Base-by-base conservation (phyloP, 768 basidiomycete genomes). In the Hygrocybe coccinea region DNA sequence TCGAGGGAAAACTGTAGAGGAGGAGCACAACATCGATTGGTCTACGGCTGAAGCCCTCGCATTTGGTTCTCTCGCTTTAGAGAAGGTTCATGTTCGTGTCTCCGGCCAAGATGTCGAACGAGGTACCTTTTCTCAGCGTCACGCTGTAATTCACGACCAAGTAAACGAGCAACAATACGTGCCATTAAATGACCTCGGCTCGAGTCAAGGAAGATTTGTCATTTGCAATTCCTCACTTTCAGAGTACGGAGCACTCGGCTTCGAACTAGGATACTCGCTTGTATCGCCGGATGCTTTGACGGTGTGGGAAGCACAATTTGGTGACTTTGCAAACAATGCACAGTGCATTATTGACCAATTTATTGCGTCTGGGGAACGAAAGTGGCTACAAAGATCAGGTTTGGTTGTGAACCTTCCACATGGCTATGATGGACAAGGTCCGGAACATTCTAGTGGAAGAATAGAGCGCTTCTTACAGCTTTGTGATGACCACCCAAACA, bases 301-400 rank as follows among this genome's bases (percentile, higher is more conserved):
- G 14, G 86, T 99, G 65, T 99, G 95, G 97, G 97, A 98, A 70
- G 97, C 95, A 14, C 95, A 98, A 70, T 95, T 98, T 65, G 95
- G 95, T 68, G 95, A 97, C 73, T 98, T 97, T 69, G 94, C 89
- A 34, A 97, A 98, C 76, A 95, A 91, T 62, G 95, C 95, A 2
- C 95, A 97, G 71, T 88, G 87, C 69, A 95, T 98, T 71, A 97
- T 99, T 64, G 95, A 99, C 67, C 97, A 99, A 71, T 99, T 97
- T 76, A 91, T 99, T 60, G 92, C 94, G 19, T 87, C 95, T 22
- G 95, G 97, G 38, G 95, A 99, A 74, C 79, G 94, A 60, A 99
- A 99, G 70, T 99, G 95, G 95, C 67, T 97, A 43, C 95, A 98
- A 72, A 84, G 95, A 56, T 88, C 84, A 36, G 95, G 95, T 22